Evolutionary conservation across 2,329 filamentous ascomycete species (phyloP).

Genomic region (Colletotrichum destructivum): DNA sequence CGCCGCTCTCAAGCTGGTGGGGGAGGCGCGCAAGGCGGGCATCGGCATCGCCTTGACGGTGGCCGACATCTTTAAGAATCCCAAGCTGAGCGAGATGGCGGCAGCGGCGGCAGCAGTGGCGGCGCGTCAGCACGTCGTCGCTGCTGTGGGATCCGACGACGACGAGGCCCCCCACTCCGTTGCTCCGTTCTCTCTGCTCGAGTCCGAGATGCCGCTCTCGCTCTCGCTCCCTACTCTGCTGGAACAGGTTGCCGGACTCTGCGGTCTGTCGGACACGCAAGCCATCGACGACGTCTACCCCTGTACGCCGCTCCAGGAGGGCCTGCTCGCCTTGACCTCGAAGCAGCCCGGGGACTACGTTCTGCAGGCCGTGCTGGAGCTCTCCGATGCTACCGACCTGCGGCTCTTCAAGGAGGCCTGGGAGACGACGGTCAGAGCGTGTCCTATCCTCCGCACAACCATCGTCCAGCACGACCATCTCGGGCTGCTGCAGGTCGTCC

Average conservation of each 20-base stretch:
- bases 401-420: constrained; percentile 42
- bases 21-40: background rate
- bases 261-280: background rate
- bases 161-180: background rate
- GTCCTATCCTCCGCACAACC: constrained; percentile 8
- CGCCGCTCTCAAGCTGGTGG: constrained; percentile 8
- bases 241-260: background rate
- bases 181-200: background rate
- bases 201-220: background rate
- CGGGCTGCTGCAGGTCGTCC: background rate
- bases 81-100: background rate
- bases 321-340: constrained; percentile 55
- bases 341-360: constrained; percentile 54
- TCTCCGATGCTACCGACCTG: constrained; percentile 44
- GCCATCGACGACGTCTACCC: constrained; percentile 55
- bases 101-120: background rate
- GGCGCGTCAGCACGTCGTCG: background rate
- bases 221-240: background rate
- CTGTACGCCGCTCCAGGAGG: constrained; percentile 58
- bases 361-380: constrained; percentile 47
- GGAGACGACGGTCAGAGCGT: background rate
- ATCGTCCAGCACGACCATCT: background rate
- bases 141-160: background rate
- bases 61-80: background rate
- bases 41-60: background rate